These are phyloP conservation scores for Phytophthora tentaculata DNA, from an alignment of 352 stramenopile genomes.

Conservation along the genomic window DNA sequence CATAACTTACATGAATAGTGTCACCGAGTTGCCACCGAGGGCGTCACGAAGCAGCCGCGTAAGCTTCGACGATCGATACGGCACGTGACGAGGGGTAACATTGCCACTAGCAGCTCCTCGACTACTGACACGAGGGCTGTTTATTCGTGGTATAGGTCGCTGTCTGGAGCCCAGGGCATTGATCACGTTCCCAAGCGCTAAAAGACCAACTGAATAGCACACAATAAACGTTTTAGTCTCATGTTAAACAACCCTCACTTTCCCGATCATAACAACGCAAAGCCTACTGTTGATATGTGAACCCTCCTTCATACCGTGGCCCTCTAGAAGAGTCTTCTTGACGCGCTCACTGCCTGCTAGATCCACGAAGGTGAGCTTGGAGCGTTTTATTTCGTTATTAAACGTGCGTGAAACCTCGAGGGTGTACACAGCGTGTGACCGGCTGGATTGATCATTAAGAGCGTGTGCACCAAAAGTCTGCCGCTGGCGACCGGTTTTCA, in stretches of 20 bases:
- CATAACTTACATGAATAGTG: constrained; percentile 86
- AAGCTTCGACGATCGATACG: constrained; percentile 86
- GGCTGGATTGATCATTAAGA: constrained; percentile 86
- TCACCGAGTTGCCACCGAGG: constrained; percentile 83
- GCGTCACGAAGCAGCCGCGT: constrained; percentile 83
- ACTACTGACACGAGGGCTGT: constrained; percentile 15
- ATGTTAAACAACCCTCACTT: constrained; percentile 2
- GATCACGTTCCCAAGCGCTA: constrained; percentile 86
- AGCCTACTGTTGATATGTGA: constrained; percentile 80
- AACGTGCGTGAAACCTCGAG: constrained; percentile 65
- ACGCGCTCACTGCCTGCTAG: constrained; percentile 83
- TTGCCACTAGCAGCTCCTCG: constrained; percentile 5
- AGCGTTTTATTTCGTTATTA: constrained; percentile 22
- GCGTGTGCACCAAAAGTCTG: constrained; percentile 77
- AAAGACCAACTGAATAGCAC: constrained; percentile 49
- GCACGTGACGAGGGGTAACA: constrained; percentile 45
- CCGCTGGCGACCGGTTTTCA: constrained; percentile 62
- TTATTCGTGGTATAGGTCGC: constrained; percentile 40
- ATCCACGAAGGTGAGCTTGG: constrained; percentile 82
- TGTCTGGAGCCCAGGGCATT: constrained; percentile 79
- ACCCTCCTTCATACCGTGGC: constrained; percentile 86
- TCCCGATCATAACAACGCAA: neutral
- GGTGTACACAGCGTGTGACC: constrained; percentile 86
- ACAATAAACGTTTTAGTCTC: neutral
- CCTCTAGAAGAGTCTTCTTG: constrained; percentile 80